A percentile compares a stretch with the other conserved stretches of the same genome.
Evolutionary conservation across 257 asterid species (phyloP).

Genomic region (Ehretia macrophylla): DNA sequence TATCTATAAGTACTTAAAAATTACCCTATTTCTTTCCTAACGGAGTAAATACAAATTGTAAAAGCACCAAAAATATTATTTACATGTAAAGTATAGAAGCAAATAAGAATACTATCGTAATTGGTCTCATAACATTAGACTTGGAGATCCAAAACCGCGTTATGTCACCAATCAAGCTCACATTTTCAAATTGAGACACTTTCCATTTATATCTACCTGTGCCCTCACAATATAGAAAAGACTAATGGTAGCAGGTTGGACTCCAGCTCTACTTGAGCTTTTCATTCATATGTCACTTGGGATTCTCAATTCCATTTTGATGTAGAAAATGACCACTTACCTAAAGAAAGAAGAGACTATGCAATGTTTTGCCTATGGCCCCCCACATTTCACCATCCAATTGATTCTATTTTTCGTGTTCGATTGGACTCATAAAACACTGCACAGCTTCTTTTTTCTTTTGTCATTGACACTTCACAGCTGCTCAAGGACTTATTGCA

Average conservation of each 20-base stretch:
- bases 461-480: no score
- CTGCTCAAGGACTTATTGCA: background rate
- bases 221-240: background rate
- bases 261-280: background rate
- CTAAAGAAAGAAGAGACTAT: background rate
- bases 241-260: background rate
- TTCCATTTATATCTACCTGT: background rate
- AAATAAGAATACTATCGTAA: no score
- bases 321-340: conserved; percentile 9
- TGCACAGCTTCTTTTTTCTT: background rate
- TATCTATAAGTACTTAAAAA: no score
- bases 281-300: conserved; percentile 6
- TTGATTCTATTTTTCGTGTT: conserved; percentile 2
- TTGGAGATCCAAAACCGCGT: conserved; percentile 11
- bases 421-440: background rate
- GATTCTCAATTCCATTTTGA: conserved; percentile 8
- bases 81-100: no score
- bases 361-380: conserved; percentile 14
- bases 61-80: no score
- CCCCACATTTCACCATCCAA: conserved; percentile 13
- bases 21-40: no score
- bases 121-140: no score
- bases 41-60: no score
- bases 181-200: background rate
- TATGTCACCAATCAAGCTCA: background rate